These are phyloP conservation scores for Mucor indicus DNA, from an alignment of 371 early-diverging fungal genomes.

Conservation along the genomic window DNA sequence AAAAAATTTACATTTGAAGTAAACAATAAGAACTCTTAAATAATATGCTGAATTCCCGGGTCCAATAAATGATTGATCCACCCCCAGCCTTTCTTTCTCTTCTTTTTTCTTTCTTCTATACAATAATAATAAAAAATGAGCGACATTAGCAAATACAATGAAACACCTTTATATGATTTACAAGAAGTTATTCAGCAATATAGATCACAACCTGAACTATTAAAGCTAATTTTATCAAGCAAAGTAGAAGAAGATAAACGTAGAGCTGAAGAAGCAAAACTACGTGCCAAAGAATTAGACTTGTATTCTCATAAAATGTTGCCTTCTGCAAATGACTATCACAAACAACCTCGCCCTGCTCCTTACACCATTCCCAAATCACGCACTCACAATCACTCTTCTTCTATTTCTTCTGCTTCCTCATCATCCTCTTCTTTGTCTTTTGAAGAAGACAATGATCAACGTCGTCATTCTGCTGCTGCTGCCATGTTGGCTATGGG, in stretches of 20 bases:
- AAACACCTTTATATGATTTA: constrained; percentile 37
- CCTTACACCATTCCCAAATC: constrained; percentile 10
- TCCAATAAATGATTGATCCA: too few relatives aligned
- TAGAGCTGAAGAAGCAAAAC: constrained; percentile 58
- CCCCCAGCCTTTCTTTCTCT: too few relatives aligned
- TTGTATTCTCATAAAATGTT: constrained; percentile 26
- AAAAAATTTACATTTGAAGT: too few relatives aligned
- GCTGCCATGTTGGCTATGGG: constrained; percentile 51
- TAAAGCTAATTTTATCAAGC: constrained; percentile 58
- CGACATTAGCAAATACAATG: too few relatives aligned
- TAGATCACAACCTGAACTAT: constrained; percentile 56
- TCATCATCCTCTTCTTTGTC: constrained; percentile 4
- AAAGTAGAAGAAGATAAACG: constrained; percentile 69
- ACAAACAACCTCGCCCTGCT: too few relatives aligned
- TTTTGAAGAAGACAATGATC: constrained; percentile 18
- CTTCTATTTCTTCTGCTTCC: too few relatives aligned
- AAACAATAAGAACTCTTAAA: too few relatives aligned
- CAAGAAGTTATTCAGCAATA: constrained; percentile 59
- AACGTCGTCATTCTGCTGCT: constrained; percentile 48
- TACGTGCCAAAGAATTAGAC: constrained; percentile 54
- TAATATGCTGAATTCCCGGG: too few relatives aligned
- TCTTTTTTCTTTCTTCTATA: too few relatives aligned
- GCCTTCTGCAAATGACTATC: too few relatives aligned
- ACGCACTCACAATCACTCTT: too few relatives aligned
- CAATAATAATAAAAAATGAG: too few relatives aligned